These are phyloP conservation scores for Ogataea neopini DNA, from an alignment of 805 yeast species.

Conservation along the genomic window DNA sequence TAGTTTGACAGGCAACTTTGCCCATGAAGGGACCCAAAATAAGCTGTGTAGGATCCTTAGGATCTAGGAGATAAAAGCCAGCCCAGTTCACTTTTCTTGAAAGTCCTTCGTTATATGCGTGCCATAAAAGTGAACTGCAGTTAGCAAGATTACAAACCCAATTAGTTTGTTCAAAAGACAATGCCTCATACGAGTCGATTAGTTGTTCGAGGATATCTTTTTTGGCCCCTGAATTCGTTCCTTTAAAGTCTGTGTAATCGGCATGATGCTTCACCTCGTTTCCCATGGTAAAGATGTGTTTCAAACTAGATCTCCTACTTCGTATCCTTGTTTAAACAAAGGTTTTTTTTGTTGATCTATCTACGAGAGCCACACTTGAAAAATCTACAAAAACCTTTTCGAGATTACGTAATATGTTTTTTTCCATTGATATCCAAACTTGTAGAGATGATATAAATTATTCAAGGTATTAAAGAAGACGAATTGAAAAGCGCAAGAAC, in stretches of 20 bases:
- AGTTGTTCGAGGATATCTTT: constrained; percentile 59
- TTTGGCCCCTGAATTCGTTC: constrained; percentile 33
- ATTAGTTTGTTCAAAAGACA: constrained; percentile 61
- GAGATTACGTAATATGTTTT: neutral
- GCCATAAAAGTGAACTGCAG: constrained; percentile 85
- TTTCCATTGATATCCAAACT: neutral
- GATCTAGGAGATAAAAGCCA: constrained; percentile 74
- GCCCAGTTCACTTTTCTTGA: constrained; percentile 77
- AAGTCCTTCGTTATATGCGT: constrained; percentile 67
- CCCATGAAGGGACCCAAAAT: constrained; percentile 95
- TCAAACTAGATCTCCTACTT: no score
- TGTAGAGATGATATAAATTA: neutral
- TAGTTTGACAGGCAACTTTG: constrained; percentile 91
- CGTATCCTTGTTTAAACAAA: no score
- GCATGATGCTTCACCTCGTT: constrained; percentile 58
- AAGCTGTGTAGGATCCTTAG: constrained; percentile 43
- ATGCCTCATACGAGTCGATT: constrained; percentile 62
- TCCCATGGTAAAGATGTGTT: neutral
- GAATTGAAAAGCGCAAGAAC: constrained; percentile 1
- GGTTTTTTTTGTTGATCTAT: neutral
- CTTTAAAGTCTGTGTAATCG: constrained; percentile 59
- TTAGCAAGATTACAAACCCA: constrained; percentile 93
- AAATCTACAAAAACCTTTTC: neutral
- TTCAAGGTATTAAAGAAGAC: neutral
- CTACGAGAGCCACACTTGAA: neutral